Evolutionary conservation across 2,329 filamentous ascomycete genomes (phyloP).

Genomic region (Mycosphaerella arachidis): DNA sequence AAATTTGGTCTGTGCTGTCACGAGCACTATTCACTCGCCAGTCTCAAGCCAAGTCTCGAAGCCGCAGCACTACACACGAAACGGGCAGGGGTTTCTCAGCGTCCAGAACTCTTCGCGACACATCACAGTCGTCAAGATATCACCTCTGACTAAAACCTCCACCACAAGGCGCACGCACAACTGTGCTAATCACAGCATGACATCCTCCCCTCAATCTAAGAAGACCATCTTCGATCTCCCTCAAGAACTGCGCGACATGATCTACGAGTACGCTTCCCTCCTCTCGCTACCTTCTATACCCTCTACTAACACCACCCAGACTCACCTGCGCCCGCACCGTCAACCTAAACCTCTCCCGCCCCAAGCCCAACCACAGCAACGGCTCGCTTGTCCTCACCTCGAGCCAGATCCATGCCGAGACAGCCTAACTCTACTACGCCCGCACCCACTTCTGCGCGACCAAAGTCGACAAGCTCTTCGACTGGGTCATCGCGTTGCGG

Average conservation of each 20-base stretch:
- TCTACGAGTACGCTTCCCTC: slow-evolving; percentile 1
- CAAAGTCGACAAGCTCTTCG: neutral
- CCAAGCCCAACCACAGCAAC: neutral
- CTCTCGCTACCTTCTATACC: neutral
- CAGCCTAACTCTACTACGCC: neutral
- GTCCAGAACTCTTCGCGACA: too few species aligned
- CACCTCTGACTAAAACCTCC: neutral
- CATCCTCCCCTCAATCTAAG: neutral
- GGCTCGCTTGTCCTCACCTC: neutral
- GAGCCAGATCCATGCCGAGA: slow-evolving; percentile 1
- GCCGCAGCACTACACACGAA: too few species aligned
- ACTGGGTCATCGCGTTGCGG: neutral
- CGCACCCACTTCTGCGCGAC: neutral
- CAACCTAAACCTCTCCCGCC: neutral
- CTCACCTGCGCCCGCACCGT: neutral
- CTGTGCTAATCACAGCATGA: neutral
- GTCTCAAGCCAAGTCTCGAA: too few species aligned
- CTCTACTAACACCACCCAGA: neutral
- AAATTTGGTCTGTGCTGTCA: neutral
- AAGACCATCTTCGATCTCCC: neutral
- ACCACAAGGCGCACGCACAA: neutral
- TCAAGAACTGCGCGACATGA: slow-evolving; percentile 2
- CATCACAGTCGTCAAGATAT: too few species aligned
- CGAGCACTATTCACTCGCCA: neutral
- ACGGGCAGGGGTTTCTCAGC: too few species aligned